A percentile compares a stretch with the other conserved stretches of the same genome.
Evolutionary conservation across 306 rosid species (phyloP).

Genomic region (Dicorynia guianensis): DNA sequence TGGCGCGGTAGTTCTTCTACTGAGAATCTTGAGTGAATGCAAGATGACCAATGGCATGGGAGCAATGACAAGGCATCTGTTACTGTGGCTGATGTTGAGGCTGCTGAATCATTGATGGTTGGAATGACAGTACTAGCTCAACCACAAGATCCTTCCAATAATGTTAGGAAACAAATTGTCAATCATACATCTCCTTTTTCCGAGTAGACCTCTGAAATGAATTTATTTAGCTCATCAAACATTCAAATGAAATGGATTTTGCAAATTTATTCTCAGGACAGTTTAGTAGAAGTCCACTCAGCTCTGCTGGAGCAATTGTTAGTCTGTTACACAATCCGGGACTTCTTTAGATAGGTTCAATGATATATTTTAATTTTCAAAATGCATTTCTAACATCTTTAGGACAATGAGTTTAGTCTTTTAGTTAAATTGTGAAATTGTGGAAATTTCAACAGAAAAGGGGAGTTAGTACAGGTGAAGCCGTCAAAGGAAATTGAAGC

Average conservation of each 20-base stretch:
- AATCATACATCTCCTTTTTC: slow-evolving; percentile 43
- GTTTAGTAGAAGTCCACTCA: too few relatives aligned
- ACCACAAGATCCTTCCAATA: slow-evolving; percentile 53
- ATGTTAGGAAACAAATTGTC: slow-evolving; percentile 50
- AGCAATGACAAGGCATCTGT: slow-evolving; percentile 49
- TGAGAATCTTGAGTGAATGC: too few relatives aligned
- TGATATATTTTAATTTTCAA: too few relatives aligned
- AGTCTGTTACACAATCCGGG: too few relatives aligned
- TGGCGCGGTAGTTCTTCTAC: slow-evolving; percentile 45
- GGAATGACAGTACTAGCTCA: slow-evolving; percentile 67
- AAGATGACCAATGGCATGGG: slow-evolving; percentile 57
- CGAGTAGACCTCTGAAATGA: slow-evolving; percentile 50
- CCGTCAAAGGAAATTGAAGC: too few relatives aligned
- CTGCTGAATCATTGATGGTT: slow-evolving; percentile 57
- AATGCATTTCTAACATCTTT: slow-evolving; percentile 3
- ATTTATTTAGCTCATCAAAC: slow-evolving; percentile 52
- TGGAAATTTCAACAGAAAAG: too few relatives aligned
- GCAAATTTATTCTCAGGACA: too few relatives aligned
- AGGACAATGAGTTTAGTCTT: slow-evolving; percentile 26
- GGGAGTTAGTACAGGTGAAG: too few relatives aligned
- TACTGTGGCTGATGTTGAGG: slow-evolving; percentile 41
- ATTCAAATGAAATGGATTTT: slow-evolving; percentile 54
- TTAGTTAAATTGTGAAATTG: too few relatives aligned
- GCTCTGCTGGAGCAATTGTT: slow-evolving; percentile 25
- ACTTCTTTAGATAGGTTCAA: too few relatives aligned